Base-by-base conservation (phyloP, 805 yeast genomes). In the Nakazawaea laoshanensis region DNA sequence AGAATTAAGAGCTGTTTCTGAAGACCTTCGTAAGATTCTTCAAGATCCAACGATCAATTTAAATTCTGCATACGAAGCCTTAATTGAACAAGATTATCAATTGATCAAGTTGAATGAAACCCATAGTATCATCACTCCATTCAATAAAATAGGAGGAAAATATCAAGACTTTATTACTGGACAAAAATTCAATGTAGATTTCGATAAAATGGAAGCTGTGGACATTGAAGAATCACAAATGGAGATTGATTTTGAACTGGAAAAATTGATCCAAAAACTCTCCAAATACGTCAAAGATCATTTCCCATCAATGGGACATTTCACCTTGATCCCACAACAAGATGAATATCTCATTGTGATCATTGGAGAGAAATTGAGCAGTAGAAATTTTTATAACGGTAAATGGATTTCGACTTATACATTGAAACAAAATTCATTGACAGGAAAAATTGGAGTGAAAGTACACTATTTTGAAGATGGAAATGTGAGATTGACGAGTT, bases 401-500 rank as follows among this genome's bases (percentile, higher is more conserved):
- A 72, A 76, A 50, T 87, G 96, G 96, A 70, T 63, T 33, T 77
- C 94, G 1, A 59, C 62, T 39, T 87, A 85, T 55, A 49, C 57
- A 5, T 60, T 70, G 37, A 52, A 66, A 45, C 20, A 44, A 3
- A 39, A 49, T 1, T 40, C 49, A 1, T 48, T 52, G 1, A 34
- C 51, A 5, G 40, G 82, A 11, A 44, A 42, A 3, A 95, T 94
- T 4, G 50, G 52, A 5, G 66, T 85, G 22, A 55, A 53, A 14
- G 80, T 88, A 25, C 98, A 89, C 55, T 92, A 88, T 55, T 92
- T 72, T 52, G 98, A 89, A 58, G 97, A 89, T 45, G 98, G 98
- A 19, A 89, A 89, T 49, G 97, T 89, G 13, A 69, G 89, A 33
- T 70, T 92, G 47, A 75, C 71, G 40, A 63, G 77, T 2, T 41